Evolutionary conservation across 192 early-diverging fungal genomes (phyloP).

Genomic region (Coemansia sp.): DNA sequence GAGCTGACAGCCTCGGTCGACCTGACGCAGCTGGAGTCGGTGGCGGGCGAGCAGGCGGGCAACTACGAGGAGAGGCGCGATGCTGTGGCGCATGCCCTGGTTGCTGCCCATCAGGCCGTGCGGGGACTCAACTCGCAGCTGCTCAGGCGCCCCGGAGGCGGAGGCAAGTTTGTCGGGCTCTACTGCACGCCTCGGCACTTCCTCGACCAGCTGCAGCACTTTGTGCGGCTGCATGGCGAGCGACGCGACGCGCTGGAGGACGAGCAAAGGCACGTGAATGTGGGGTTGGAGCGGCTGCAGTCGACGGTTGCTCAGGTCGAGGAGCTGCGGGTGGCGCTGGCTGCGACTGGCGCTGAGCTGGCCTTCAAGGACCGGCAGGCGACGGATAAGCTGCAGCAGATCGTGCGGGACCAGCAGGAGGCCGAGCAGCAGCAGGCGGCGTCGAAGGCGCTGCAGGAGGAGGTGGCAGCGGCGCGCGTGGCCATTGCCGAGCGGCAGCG

Average conservation of each 20-base stretch:
- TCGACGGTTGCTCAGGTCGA: conserved; percentile 96
- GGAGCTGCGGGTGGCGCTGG: conserved; percentile 85
- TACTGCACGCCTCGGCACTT: conserved; percentile 98
- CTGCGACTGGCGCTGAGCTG: conserved; percentile 82
- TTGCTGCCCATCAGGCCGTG: conserved; percentile 90
- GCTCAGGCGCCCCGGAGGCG: conserved; percentile 75
- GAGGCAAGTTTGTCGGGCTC: conserved; percentile 48
- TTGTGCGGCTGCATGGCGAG: conserved; percentile 84
- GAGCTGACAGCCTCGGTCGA: conserved; percentile 94
- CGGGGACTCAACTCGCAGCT: conserved; percentile 85
- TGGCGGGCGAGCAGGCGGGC: conserved; percentile 64
- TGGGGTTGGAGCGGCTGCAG: conserved; percentile 94
- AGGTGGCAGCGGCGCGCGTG: conserved; percentile 72
- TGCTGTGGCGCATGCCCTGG: conserved; percentile 88
- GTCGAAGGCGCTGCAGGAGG: conserved; percentile 77
- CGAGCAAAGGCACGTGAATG: conserved; percentile 97
- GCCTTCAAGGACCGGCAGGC: conserved; percentile 87
- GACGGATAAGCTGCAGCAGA: conserved; percentile 93
- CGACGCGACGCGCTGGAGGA: conserved; percentile 96
- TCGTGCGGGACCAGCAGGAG: conserved; percentile 93
- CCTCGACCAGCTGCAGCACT: conserved; percentile 96
- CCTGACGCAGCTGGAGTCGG: conserved; percentile 60
- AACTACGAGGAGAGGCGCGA: conserved; percentile 79
- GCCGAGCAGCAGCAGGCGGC: conserved; percentile 88
- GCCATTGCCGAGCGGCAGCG: conserved; percentile 76